phyloP scores from a whole-genome alignment of 129 eudicot species.

The carrot (Daucus carota) region DH1_v3.0 NC_030384.2:44435001-44435500 shows the following conservation, averaged over 20 bases:
- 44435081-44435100: conserved; percentile 85
- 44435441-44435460: conserved; percentile 98
- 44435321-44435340: not conserved
- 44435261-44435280: not conserved
- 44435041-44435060: conserved; percentile 82
- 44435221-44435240: not conserved
- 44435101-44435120: conserved; percentile 72
- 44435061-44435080: conserved; percentile 91
- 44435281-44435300: not conserved
- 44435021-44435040: conserved; percentile 73
- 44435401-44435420: conserved; percentile 76
- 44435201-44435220: not conserved
- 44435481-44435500: conserved; percentile 89
- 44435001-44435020: conserved; percentile 61
- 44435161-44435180: not conserved
- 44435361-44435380: not conserved
- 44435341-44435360: not conserved
- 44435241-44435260: not conserved
- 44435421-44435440: conserved; percentile 96
- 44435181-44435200: not conserved
- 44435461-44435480: conserved; percentile 99
- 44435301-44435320: not conserved
- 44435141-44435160: not conserved
- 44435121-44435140: not conserved
- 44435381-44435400: not conserved